phyloP scores from a whole-genome alignment of 2,329 filamentous ascomycete genomes.

The Fusarium hostae region DNA sequence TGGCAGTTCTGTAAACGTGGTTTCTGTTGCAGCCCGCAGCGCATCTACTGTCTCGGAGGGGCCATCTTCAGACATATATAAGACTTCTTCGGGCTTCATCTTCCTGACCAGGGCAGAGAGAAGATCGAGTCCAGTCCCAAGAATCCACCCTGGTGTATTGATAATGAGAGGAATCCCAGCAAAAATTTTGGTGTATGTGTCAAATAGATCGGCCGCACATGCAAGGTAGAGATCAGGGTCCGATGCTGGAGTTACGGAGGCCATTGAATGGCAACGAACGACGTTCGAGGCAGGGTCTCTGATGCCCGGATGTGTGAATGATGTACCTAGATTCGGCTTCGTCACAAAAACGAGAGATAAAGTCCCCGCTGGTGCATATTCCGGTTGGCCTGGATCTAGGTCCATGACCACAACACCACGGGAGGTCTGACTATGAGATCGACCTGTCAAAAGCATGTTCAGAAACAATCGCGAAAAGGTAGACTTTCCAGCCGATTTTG shows the following conservation, averaged over 20 bases:
- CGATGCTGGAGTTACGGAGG: conserved; percentile 71
- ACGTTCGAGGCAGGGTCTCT: conserved; percentile 51
- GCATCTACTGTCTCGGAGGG: conserved; percentile 66
- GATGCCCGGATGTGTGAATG: conserved; percentile 70
- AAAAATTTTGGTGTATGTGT: conserved; percentile 62
- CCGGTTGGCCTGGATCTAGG: conserved; percentile 81
- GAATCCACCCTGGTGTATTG: conserved; percentile 80
- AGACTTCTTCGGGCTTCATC: conserved; percentile 67
- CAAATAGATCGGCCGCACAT: conserved; percentile 71
- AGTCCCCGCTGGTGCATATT: conserved; percentile 76
- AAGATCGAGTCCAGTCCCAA: conserved; percentile 75
- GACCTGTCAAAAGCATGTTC: conserved; percentile 71
- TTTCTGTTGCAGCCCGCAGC: conserved; percentile 58
- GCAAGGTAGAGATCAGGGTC: conserved; percentile 74
- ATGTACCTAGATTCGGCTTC: conserved; percentile 70
- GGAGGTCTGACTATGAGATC: conserved; percentile 6
- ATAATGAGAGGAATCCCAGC: conserved; percentile 69
- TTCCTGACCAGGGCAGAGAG: conserved; percentile 66
- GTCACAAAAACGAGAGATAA: conserved; percentile 73
- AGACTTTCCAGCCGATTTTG: conserved; percentile 80
- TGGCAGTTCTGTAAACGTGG: conserved; percentile 63
- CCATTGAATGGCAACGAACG: conserved; percentile 73
- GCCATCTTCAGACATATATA: conserved; percentile 76
- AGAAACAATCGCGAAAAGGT: conserved; percentile 75
- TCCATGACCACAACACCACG: conserved; percentile 71